These are phyloP conservation scores for Halophytophthora batemanensis DNA, from an alignment of 352 stramenopile genomes.

Conservation along the genomic window DNA sequence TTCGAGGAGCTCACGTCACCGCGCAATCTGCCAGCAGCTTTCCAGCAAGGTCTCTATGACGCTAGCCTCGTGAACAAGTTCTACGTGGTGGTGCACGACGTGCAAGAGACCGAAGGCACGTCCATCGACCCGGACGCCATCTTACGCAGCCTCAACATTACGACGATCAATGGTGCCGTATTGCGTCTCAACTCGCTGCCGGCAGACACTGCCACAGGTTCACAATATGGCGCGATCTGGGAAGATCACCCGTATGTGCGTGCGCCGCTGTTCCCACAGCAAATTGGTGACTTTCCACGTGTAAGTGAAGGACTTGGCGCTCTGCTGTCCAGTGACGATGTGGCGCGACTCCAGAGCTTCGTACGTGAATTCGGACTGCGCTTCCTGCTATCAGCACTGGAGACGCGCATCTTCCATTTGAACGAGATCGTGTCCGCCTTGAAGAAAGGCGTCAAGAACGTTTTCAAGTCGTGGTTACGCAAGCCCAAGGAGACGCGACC, in stretches of 20 bases:
- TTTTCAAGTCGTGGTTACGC: constrained; percentile 90
- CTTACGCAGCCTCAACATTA: constrained; percentile 64
- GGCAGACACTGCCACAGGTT: constrained; percentile 23
- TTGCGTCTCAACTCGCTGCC: constrained; percentile 68
- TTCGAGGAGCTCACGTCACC: constrained; percentile 63
- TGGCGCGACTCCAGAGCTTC: constrained; percentile 60
- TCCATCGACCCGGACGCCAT: constrained; percentile 79
- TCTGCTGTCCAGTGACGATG: constrained; percentile 66
- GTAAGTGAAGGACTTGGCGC: constrained; percentile 29
- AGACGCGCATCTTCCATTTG: constrained; percentile 80
- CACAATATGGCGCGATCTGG: constrained; percentile 39
- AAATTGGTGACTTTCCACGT: constrained; percentile 30
- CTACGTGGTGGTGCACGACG: constrained; percentile 89
- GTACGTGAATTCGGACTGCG: constrained; percentile 73
- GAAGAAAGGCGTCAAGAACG: constrained; percentile 91
- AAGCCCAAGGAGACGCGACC: constrained; percentile 74
- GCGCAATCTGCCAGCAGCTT: constrained; percentile 50
- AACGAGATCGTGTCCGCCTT: constrained; percentile 88
- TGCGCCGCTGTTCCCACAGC: constrained; percentile 36
- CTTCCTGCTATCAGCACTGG: constrained; percentile 78
- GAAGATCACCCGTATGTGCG: constrained; percentile 63
- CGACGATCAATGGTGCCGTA: constrained; percentile 42
- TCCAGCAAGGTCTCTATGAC: constrained; percentile 80
- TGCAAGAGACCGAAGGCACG: constrained; percentile 69
- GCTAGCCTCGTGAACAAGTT: constrained; percentile 73